These are phyloP conservation scores for Hypoxylon sp. DNA, from an alignment of 2,329 filamentous ascomycete species.

Conservation along the genomic window DNA sequence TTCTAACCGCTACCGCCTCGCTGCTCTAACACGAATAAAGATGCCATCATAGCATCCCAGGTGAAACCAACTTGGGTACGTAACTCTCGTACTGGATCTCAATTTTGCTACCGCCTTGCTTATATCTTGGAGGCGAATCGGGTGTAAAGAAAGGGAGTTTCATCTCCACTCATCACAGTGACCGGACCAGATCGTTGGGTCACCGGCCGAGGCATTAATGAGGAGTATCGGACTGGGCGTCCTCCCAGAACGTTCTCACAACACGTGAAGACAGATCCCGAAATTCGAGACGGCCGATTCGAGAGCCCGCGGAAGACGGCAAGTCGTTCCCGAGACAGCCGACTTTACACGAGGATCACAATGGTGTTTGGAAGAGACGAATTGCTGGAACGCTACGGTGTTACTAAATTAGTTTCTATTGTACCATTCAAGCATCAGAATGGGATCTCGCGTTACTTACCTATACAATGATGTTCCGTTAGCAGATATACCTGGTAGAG, in stretches of 20 bases:
- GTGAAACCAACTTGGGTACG: conserved; percentile 7
- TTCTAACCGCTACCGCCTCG: background rate
- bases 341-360: background rate
- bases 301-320: background rate
- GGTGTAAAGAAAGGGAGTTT: background rate
- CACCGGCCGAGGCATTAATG: conserved; percentile 6
- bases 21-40: background rate
- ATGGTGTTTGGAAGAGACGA: background rate
- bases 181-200: conserved; percentile 2
- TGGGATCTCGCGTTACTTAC: background rate
- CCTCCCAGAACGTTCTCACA: background rate
- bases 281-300: background rate
- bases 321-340: background rate
- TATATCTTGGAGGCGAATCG: background rate
- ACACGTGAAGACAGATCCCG: background rate
- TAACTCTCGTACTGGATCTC: background rate
- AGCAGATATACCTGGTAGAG: background rate
- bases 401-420: background rate
- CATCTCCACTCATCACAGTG: background rate
- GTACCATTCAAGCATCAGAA: no score
- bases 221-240: background rate
- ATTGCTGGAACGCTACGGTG: background rate
- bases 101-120: background rate
- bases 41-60: background rate
- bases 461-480: background rate